Base-by-base conservation (phyloP, 805 yeast species). In the Kluyveromyces wickerhamii region DNA sequence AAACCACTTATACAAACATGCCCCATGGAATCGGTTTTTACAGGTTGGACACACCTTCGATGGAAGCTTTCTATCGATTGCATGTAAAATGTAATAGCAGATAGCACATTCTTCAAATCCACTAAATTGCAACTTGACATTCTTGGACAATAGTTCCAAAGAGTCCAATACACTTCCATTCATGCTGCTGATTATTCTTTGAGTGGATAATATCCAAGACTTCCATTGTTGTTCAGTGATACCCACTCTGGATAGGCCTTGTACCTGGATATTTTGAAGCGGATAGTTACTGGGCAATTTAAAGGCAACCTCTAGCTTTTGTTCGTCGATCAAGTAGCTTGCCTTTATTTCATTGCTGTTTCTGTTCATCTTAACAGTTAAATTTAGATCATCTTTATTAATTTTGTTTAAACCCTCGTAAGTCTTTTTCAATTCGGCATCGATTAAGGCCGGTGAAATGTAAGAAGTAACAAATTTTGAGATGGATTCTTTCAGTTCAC, bases 81-180 rank as follows among this genome's bases (percentile, higher is more conserved):
- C 70, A 52, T 88, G 95, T 43, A 92, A 63, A 37, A 89, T 80
- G 11, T 95, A 82, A 57, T 92, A 92, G 57, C 99, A 92, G 46
- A 92, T 87, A 3, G 97, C 95, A 69, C 99, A 92, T 40, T 89
- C 97, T 50, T 86, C 96, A 44, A 85, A 87, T 0, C 96, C 96
- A 7, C 88, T 82, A 57, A 94, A 88, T 53, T 88, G 94, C 47
- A 83, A 67, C 36, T 75, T 72, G 34, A 86, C 87, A 49, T 89
- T 85, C 46, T 74, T 76, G 32, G 63, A 48, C 37, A 65, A 61
- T 22, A 61, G 51, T 30, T 63, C 66, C 34, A 65, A 40, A 11
- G 67, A 60, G 35, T 70, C 66, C 46, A 71, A 39, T 9, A 62
- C 62, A 12, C 86, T 72, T 13, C 86, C 87, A 46, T 79, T 79